Evolutionary conservation across 495 filamentous ascomycete genomes (phyloP), one percentile per base, ranked within the genome.

Genomic region (Oidiodendron maius): DNA sequence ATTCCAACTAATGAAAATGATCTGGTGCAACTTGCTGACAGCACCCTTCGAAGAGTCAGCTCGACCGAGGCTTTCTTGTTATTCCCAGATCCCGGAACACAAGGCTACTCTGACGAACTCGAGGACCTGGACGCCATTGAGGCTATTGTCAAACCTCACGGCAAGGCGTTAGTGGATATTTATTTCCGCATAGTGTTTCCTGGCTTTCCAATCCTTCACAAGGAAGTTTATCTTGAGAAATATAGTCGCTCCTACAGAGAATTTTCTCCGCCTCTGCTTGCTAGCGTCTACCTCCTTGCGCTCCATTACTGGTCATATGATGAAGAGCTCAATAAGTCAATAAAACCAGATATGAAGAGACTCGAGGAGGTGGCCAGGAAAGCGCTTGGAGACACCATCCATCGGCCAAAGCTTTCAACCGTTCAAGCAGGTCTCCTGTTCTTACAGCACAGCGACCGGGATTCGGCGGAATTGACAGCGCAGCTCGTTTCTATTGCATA

Each of bases 171-270:
- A 63, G 80, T 96, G 40, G 84, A 91, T 50, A 74, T 93, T 40
- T 97, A 90, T 72, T 94, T 95, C 55, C 78, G 83, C 44, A 74
- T 87, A 44, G 82, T 96, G 36, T 91, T 96, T 63, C 91, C 89
- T 1, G 87, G 78, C 49, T 94, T 93, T 55, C 91, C 91, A 25
- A 87, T 97, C 50, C 67, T 96, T 43, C 83, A 94, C 57, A 91
- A 95, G 68, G 78, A 81, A 52, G 77, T 88, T 23, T 95, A 95
- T 59, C 80, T 89, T 51, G 86, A 94, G 56, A 86, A 89, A 53
- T 89, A 94, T 60, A 71, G 78, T 21, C 80, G 83, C 20, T 83
- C 86, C 13, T 79, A 87, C 53, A 78, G 78, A 23, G 81, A 85
- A 51, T 80, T 95, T 58, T 87, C 89, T 11, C 89, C 93, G 18